A percentile compares a stretch with the other conserved stretches of the same genome.
These are phyloP conservation scores for Rhynchosporium secalis DNA, from an alignment of 2,329 filamentous ascomycete species.

Conservation along the genomic window DNA sequence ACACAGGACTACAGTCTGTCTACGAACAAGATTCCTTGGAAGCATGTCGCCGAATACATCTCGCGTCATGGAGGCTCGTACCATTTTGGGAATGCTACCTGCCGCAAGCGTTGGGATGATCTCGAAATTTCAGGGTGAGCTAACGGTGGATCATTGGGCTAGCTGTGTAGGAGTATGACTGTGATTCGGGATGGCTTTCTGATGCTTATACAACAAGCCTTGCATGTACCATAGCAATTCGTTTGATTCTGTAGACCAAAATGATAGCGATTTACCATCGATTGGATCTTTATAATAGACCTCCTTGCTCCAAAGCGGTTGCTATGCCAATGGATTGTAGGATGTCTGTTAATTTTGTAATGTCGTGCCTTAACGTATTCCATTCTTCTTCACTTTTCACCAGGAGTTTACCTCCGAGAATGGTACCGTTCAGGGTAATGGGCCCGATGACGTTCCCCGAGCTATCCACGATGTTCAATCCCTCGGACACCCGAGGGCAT, in stretches of 20 bases:
- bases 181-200: background rate
- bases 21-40: conserved; percentile 54
- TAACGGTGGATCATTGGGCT: background rate
- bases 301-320: conserved; percentile 13
- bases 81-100: conserved; percentile 59
- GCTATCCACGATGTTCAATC: conserved; percentile 37
- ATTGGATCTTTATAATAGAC: background rate
- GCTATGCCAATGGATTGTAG: conserved; percentile 39
- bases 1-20: conserved; percentile 22
- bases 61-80: conserved; percentile 54
- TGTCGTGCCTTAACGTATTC: conserved; percentile 49
- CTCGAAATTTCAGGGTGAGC: conserved; percentile 37
- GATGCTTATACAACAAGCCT: background rate
- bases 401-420: conserved; percentile 63
- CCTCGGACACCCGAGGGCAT: conserved; percentile 56
- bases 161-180: background rate
- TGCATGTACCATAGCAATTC: background rate
- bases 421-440: conserved; percentile 57
- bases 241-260: background rate
- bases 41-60: conserved; percentile 56
- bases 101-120: conserved; percentile 58
- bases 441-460: conserved; percentile 33
- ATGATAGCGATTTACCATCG: background rate
- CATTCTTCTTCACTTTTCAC: conserved; percentile 61
- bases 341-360: conserved; percentile 45